Evolutionary conservation across 2,329 filamentous ascomycete species (phyloP).

Genomic region (Fusarium euwallaceae): DNA sequence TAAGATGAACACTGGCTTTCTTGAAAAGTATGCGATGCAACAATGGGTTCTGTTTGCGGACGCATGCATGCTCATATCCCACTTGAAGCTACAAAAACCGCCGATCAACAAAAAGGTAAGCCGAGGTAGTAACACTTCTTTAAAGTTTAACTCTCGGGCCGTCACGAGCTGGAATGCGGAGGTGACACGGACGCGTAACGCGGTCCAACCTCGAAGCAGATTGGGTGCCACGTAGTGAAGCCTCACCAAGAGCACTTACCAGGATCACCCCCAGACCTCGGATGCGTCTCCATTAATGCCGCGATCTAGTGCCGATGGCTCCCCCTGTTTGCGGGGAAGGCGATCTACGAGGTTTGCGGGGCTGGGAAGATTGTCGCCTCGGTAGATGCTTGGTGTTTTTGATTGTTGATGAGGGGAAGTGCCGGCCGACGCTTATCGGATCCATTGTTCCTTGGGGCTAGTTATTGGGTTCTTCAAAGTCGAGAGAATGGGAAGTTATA

Average conservation of each 20-base stretch:
- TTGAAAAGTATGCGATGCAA: not conserved
- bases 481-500: not conserved
- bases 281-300: not conserved
- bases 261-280: not conserved
- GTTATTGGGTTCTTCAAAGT: too few species aligned
- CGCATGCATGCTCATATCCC: not conserved
- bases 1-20: not conserved
- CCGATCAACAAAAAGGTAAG: not conserved
- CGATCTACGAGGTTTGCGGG: not conserved
- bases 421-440: not conserved
- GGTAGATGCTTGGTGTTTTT: not conserved
- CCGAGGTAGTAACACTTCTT: not conserved
- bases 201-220: not conserved
- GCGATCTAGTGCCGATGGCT: not conserved
- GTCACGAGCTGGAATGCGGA: constrained; percentile 1
- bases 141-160: not conserved
- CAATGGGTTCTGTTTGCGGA: not conserved
- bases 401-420: not conserved
- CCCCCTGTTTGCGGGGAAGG: not conserved
- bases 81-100: not conserved
- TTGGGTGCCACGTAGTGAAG: not conserved
- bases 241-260: not conserved
- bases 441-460: not conserved
- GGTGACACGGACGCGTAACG: not conserved
- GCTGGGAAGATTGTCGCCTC: not conserved